Evolutionary conservation across 2,329 filamentous ascomycete species (phyloP), one percentile per base, ranked within the genome.

Genomic region (Pseudogymnoascus sp.): DNA sequence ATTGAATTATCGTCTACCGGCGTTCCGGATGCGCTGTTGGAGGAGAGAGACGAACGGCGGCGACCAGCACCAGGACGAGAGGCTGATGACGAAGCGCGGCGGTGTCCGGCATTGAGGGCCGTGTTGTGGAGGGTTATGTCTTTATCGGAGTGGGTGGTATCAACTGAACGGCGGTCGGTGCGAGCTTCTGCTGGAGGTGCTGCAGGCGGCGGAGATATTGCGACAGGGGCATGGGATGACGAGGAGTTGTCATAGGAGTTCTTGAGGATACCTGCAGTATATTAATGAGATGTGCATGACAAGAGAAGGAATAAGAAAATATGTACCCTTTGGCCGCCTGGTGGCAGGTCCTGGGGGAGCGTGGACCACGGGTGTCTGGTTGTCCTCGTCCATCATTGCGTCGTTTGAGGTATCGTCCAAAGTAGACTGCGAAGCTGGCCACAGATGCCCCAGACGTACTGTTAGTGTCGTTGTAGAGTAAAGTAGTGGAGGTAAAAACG

Each of bases 121-220:
- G 94, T 99, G 77, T 99, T 99, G 74, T 92, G 87, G 63, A 97
- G 85, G 3, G 92, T 95, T 69, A 97, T 80, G 72, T 97, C 94
- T 77, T 95, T 94, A 67, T 92, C 87, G 3, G 84, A 85, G 67
- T 85, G 67, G 72, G 66, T 67, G 61, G 64, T 67, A 63, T 63
- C 62, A 58, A 64, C 61, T 11, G 65, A 72, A 43, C 79, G 78
- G 61, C 65, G 64, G 59, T 63, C 71, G 61, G 68, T 33, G 65
- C 73, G 65, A 8, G 70, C 70, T 62, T 68, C 73, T 58, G 67
- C 68, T 39, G 63, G 69, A 22, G 72, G 70, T 6, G 63, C 66
- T 16, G 65, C 30, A 57, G 65, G 71, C 70, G 70, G 81, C 67
- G 73, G 83, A 67, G 75, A 81, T 64, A 73, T 75, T 57, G 74